phyloP scores from a whole-genome alignment of 192 early-diverging fungal species.

The Coemansia sp. region DNA sequence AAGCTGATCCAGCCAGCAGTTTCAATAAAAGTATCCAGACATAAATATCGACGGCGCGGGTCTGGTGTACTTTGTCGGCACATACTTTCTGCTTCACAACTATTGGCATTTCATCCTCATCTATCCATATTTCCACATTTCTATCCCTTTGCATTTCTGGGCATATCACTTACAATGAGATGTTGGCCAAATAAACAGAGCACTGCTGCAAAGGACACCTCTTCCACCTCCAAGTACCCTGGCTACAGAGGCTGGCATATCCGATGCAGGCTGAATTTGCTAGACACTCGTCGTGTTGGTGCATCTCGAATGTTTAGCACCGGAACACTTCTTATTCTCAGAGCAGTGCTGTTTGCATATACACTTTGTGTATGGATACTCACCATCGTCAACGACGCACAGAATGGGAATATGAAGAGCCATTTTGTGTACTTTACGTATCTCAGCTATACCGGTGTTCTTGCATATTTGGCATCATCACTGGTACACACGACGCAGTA shows the following conservation, averaged over 20 bases:
- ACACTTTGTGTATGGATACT: conserved; percentile 35
- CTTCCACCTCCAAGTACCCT: too few relatives aligned
- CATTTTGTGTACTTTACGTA: conserved; percentile 52
- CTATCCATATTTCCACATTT: not conserved
- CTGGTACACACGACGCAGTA: conserved; percentile 19
- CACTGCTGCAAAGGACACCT: not conserved
- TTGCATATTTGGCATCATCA: conserved; percentile 27
- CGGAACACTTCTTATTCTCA: conserved; percentile 7
- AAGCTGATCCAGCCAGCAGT: too few relatives aligned
- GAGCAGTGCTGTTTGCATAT: conserved; percentile 29
- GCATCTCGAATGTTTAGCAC: conserved; percentile 23
- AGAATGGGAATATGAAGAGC: conserved; percentile 11
- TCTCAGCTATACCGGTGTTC: conserved; percentile 44
- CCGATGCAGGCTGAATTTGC: conserved; percentile 18
- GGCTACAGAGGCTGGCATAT: conserved; percentile 19
- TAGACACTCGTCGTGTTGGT: conserved; percentile 28
- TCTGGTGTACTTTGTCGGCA: not conserved
- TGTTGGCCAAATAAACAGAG: not conserved
- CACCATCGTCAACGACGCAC: conserved; percentile 20
- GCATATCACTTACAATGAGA: not conserved
- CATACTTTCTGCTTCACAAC: not conserved
- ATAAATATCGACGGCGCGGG: not conserved
- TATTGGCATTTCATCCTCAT: not conserved
- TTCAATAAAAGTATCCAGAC: not conserved
- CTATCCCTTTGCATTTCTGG: not conserved